Base-by-base conservation (phyloP, 2,329 filamentous ascomycete genomes). In the Amauroascus niger region DNA sequence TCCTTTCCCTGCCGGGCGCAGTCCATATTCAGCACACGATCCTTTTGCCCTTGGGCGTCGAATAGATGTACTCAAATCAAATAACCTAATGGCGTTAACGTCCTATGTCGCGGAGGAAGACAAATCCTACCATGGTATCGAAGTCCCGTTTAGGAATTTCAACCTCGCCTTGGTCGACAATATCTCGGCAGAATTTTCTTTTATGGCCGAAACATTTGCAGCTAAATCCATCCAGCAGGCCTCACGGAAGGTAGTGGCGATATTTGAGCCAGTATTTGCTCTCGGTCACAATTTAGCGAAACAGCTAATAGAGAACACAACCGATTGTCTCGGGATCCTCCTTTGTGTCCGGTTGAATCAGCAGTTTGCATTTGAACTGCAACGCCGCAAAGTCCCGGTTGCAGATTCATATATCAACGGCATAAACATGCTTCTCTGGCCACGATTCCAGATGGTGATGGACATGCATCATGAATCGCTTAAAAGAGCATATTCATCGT, bases 361-460 rank as follows among this genome's bases (percentile, higher is more conserved):
- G 65, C 88, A 93, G 61, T 84, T 91, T 55, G 90, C 93, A 14
- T 98, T 98, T 66, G 88, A 95, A 69, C 78, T 97, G 32, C 93
- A 98, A 69, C 81, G 91, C 9, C 83, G 91, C 52, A 91, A 94
- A 65, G 82, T 97, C 0, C 93, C 93, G 0, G 84, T 88, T 4
- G 83, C 88, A 1, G 93, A 98, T 65, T 79, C 82, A 37, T 98
- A 98, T 66, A 84, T 96, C 66, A 98, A 98, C 67, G 90, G 83
- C 44, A 95, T 88, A 4, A 90, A 86, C 64, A 98, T 98, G 88
- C 80, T 93, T 2, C 80, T 98, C 5, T 98, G 93, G 93, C 93
- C 93, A 6, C 84, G 91, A 24, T 87, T 98, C 63, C 94, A 98
- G 69, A 81, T 88, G 54, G 83, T 95, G 62, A 95, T 98, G 82